Conservation (phyloP, 306 rosid genomes). For the Astragalus membranaceus region DNA sequence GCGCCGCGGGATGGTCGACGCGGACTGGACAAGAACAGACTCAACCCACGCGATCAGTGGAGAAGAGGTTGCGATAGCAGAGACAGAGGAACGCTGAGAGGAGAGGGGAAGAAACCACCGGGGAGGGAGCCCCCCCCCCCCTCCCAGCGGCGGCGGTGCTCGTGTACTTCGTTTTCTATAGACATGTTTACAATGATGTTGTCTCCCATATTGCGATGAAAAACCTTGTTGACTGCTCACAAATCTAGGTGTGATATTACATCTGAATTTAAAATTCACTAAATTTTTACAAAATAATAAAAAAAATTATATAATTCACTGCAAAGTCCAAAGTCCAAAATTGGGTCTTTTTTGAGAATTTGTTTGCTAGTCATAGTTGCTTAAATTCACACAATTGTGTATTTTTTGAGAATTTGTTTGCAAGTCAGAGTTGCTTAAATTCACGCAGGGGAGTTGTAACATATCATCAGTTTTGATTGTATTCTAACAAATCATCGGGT, state of each 20-base stretch:
- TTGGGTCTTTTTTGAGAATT: background rate
- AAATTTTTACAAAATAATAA: background rate
- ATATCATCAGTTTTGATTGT: background rate
- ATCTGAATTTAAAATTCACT: background rate
- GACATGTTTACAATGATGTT: conserved; percentile 38
- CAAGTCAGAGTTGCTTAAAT: too few relatives aligned
- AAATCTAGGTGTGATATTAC: conserved; percentile 39
- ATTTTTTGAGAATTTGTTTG: too few relatives aligned
- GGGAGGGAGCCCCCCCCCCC: too few relatives aligned
- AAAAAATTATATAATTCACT: background rate
- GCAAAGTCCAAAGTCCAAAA: background rate
- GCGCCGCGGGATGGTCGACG: too few relatives aligned
- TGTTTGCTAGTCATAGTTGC: background rate
- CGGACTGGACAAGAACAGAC: too few relatives aligned
- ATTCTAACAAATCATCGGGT: background rate
- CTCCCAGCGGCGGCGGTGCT: too few relatives aligned
- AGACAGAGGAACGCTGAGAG: too few relatives aligned
- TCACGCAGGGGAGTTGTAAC: background rate
- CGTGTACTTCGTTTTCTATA: too few relatives aligned
- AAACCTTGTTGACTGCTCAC: conserved; percentile 34
- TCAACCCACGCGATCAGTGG: too few relatives aligned
- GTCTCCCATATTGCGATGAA: conserved; percentile 36
- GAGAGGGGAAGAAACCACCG: too few relatives aligned
- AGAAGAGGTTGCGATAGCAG: too few relatives aligned
- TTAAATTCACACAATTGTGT: background rate